Evolutionary conservation across 176 grass and related monocot genomes (phyloP).

Genomic region (Rhynchospora tenuis): DNA sequence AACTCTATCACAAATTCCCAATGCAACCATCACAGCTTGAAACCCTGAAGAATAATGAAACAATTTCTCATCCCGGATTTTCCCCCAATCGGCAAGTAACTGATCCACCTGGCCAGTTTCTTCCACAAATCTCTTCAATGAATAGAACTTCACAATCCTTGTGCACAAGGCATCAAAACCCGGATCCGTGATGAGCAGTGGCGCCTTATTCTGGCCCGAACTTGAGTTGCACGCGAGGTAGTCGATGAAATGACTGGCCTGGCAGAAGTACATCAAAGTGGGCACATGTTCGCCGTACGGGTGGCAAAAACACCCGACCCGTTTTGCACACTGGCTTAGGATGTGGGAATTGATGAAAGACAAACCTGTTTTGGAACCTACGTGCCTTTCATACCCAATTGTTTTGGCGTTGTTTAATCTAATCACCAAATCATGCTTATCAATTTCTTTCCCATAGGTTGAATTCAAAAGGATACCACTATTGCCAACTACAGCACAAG

Average conservation of each 20-base stretch:
- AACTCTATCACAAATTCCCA: slow-evolving; percentile 75
- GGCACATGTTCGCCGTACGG: slow-evolving; percentile 73
- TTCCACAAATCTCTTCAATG: slow-evolving; percentile 56
- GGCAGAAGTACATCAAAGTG: slow-evolving; percentile 90
- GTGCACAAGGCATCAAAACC: slow-evolving; percentile 76
- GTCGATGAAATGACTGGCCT: slow-evolving; percentile 87
- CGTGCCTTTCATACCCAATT: background rate
- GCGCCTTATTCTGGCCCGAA: slow-evolving; percentile 35
- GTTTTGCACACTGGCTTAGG: slow-evolving; percentile 37
- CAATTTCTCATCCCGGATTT: slow-evolving; percentile 38
- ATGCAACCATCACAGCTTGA: slow-evolving; percentile 91
- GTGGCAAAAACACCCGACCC: slow-evolving; percentile 81
- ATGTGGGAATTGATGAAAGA: slow-evolving; percentile 28
- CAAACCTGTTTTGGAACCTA: slow-evolving; percentile 23
- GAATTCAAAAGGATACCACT: slow-evolving; percentile 26
- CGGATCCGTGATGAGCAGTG: slow-evolving; percentile 64
- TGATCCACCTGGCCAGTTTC: slow-evolving; percentile 29
- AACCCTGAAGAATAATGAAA: slow-evolving; percentile 99
- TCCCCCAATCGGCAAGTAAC: slow-evolving; percentile 44
- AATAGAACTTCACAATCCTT: slow-evolving; percentile 89
- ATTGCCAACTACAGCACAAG: slow-evolving; percentile 26
- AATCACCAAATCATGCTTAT: slow-evolving; percentile 21
- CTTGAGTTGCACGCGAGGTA: slow-evolving; percentile 51
- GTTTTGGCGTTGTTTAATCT: slow-evolving; percentile 20
- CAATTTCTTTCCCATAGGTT: slow-evolving; percentile 15